Evolutionary conservation across 2,329 filamentous ascomycete genomes (phyloP), one percentile per base, ranked within the genome.

Genomic region (Alternaria panax): DNA sequence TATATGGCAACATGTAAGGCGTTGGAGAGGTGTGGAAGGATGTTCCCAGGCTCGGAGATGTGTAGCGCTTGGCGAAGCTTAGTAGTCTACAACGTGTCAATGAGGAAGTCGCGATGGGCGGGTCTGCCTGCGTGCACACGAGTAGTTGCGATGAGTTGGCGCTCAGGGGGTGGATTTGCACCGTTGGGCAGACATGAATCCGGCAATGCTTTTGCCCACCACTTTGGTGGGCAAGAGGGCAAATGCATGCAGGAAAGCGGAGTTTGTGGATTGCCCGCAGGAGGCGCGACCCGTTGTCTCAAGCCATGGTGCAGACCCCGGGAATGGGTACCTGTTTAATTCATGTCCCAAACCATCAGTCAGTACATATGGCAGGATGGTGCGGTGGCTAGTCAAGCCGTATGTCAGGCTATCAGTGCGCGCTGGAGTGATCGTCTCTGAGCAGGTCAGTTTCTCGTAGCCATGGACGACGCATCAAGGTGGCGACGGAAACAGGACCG

Each of bases 191-290:
- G 18, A 45, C 12, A 25, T 25, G 28, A 27, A 25, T 45, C 16
- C 16, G 12, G 25, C 42, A 14, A 28, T 43, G 41, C 41, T 25
- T 43, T 42, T 43, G 14, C 27, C 41, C 41, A 43, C 41, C 16
- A 20, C 9, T 20, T 40, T 22, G 38, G 38, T 20, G 38, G 7
- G 24, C 14, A 41, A 46, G 34, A 41, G 45, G 34, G 30, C 36
- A 16, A 56, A 7, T 18, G 34, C 34, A 55, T 55, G 57, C 57
- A 45, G 51, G 57, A 55, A 48, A 59, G 51, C 57, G 38, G 45
- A 51, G 30, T 40, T 24, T 25, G 50, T 24, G 55, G 55, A 46
- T 30, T 40, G 42, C 50, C 42, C 36, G 28, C 50, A 45, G 32
- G 34, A 54, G 57, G 57, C 45, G 30, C 45, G 45, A 50, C 45